Conservation (phyloP, 345 rosid species). For the Geranium brycei region DNA sequence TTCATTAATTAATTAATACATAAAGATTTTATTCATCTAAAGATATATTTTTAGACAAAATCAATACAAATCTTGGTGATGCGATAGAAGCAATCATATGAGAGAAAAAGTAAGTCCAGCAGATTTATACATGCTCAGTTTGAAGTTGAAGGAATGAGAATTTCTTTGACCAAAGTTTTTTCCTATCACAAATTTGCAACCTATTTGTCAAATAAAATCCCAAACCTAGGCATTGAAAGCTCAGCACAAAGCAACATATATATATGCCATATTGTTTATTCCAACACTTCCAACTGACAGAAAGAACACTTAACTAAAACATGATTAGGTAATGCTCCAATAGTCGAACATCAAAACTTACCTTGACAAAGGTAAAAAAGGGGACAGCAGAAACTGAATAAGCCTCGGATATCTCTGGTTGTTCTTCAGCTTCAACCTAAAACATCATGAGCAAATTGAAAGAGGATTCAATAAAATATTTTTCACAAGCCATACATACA, state of each 20-base stretch:
- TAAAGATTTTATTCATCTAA: too few species aligned
- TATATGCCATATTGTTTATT: background rate
- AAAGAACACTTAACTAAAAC: background rate
- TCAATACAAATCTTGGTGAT: too few species aligned
- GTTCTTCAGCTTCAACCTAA: conserved; percentile 97
- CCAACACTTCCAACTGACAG: background rate
- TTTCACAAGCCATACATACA: background rate
- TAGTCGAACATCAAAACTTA: conserved; percentile 5
- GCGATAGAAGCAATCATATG: too few species aligned
- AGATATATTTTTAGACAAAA: too few species aligned
- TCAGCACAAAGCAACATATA: background rate
- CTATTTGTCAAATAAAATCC: background rate
- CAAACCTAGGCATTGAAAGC: background rate
- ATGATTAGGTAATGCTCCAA: background rate
- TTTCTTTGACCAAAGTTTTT: background rate
- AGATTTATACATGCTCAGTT: background rate
- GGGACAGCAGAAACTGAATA: conserved; percentile 85
- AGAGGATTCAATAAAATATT: background rate
- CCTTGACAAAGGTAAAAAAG: conserved; percentile 80
- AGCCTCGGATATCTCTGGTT: conserved; percentile 77
- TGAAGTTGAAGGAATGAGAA: background rate
- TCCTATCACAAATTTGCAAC: background rate
- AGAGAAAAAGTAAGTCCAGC: background rate
- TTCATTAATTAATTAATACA: too few species aligned
- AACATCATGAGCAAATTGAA: conserved; percentile 8